Evolutionary conservation across 345 rosid species (phyloP), one percentile per base, ranked within the genome.

Genomic region (Capsella bursapastoris): DNA sequence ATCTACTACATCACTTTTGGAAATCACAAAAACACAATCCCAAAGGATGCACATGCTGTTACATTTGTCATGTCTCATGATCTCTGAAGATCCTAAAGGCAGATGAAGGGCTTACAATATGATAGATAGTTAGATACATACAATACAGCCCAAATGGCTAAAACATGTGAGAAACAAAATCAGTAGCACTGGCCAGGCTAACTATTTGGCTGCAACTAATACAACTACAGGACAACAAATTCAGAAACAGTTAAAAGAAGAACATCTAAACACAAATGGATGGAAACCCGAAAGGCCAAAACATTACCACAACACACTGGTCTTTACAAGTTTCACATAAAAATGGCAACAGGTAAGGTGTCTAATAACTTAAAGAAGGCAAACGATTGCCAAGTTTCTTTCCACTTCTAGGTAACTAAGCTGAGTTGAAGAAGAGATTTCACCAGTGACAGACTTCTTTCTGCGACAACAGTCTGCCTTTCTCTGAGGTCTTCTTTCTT

Each of bases 321-420:
- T 76, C 71, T 76, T 9, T 70, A 63, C 45, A 70, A 76, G 34
- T 76, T 70, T 76, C 80, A 76, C 53, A 70, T 70, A 69, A 69
- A 70, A 35, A 45, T 53, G 53, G 71, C 25, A 76, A 63, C 64
- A 47, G 66, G 44, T 63, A 76, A 76, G 66, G 62, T 62, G 45
- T 76, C 71, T 48, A 15, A 48, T 1, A 76, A 76, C 80, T 76
- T 70, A 70, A 70, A 76, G 49, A 70, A 76, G 71, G 59, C 18
- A 55, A 68, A 76, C 79, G 79, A 61, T 53, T 61, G 68, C 74
- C 70, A 61, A 76, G 79, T 69, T 76, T 70, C 65, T 70, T 76
- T 70, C 66, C 80, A 64, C 71, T 70, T 64, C 59, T 76, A 76
- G 9, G 47, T 56, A 69, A 63, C 38, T 70, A 76, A 69, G 65